Percentiles rank a stretch among this genome's conserved stretches.
Evolutionary conservation across 805 yeast genomes (phyloP).

Genomic region (Yarrowia sp.): DNA sequence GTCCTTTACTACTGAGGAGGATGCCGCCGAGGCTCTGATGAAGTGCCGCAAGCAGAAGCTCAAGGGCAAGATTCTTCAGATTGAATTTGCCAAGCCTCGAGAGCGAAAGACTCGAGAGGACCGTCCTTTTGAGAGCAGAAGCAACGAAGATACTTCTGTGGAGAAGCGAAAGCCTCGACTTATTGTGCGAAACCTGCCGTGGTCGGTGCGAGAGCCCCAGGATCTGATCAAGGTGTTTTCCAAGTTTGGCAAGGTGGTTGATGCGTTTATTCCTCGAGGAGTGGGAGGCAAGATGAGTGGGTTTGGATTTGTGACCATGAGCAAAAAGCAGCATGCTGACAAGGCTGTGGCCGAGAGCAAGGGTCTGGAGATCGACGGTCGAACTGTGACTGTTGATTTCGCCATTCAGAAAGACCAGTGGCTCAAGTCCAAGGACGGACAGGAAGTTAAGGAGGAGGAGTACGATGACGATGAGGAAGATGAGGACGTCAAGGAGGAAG

Average conservation of each 20-base stretch:
- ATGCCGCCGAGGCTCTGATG: slow-evolving; percentile 69
- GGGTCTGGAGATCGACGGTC: slow-evolving; percentile 78
- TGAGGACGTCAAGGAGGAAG: slow-evolving; percentile 41
- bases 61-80: slow-evolving; percentile 60
- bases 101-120: slow-evolving; percentile 44
- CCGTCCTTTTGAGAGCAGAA: slow-evolving; percentile 20
- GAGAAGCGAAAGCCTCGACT: slow-evolving; percentile 82
- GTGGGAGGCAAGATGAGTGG: slow-evolving; percentile 88
- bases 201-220: slow-evolving; percentile 83
- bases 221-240: slow-evolving; percentile 65
- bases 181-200: slow-evolving; percentile 88
- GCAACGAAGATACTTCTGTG: slow-evolving; percentile 33
- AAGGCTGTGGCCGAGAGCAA: slow-evolving; percentile 70
- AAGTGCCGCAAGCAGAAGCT: slow-evolving; percentile 64
- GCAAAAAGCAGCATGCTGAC: slow-evolving; percentile 70
- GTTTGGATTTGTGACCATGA: slow-evolving; percentile 92
- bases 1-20: slow-evolving; percentile 80
- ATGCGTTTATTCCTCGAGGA: slow-evolving; percentile 84
- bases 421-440: slow-evolving; percentile 51
- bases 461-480: slow-evolving; percentile 39
- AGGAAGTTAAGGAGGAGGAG: slow-evolving; percentile 42
- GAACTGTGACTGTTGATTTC: slow-evolving; percentile 90
- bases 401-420: slow-evolving; percentile 87
- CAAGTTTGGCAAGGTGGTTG: slow-evolving; percentile 80
- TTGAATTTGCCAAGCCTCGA: slow-evolving; percentile 90